These are phyloP conservation scores for Lentinula sp. DNA, from an alignment of 768 basidiomycete genomes.

Conservation along the genomic window DNA sequence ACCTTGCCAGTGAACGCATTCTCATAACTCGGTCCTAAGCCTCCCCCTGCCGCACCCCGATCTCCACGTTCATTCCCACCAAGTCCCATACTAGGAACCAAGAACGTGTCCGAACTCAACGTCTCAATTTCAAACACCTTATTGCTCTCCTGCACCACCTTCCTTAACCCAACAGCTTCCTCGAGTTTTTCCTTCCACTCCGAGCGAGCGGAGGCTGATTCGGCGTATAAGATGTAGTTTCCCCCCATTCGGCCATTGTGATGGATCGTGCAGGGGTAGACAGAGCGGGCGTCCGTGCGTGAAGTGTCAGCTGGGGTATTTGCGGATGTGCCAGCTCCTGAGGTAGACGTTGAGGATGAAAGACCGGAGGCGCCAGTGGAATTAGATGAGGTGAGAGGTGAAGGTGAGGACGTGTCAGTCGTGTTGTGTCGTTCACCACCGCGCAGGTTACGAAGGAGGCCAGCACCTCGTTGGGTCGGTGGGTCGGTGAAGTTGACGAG, in stretches of 20 bases:
- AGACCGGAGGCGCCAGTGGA: constrained; percentile 26
- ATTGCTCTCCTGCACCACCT: constrained; percentile 86
- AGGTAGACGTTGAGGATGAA: background rate
- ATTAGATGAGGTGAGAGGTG: constrained; percentile 14
- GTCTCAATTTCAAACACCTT: constrained; percentile 93
- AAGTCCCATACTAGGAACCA: constrained; percentile 59
- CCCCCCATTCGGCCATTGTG: constrained; percentile 27
- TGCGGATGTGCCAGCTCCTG: background rate
- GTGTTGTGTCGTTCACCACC: constrained; percentile 23
- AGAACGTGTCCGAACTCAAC: constrained; percentile 83
- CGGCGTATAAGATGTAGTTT: constrained; percentile 82
- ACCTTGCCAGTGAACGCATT: constrained; percentile 55
- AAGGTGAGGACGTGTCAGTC: constrained; percentile 12
- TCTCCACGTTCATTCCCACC: constrained; percentile 19
- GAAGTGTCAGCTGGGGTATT: background rate
- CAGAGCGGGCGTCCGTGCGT: constrained; percentile 50
- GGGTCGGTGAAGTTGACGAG: constrained; percentile 80
- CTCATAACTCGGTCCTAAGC: constrained; percentile 8
- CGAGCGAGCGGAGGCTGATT: constrained; percentile 61
- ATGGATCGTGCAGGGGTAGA: constrained; percentile 85
- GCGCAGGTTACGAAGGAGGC: constrained; percentile 63
- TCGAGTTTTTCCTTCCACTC: constrained; percentile 92
- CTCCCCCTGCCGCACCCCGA: constrained; percentile 10
- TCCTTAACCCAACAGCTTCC: constrained; percentile 80
- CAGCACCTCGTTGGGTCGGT: constrained; percentile 67